Conservation (phyloP, 495 filamentous ascomycete genomes). For the Margaritispora aquatica region DNA sequence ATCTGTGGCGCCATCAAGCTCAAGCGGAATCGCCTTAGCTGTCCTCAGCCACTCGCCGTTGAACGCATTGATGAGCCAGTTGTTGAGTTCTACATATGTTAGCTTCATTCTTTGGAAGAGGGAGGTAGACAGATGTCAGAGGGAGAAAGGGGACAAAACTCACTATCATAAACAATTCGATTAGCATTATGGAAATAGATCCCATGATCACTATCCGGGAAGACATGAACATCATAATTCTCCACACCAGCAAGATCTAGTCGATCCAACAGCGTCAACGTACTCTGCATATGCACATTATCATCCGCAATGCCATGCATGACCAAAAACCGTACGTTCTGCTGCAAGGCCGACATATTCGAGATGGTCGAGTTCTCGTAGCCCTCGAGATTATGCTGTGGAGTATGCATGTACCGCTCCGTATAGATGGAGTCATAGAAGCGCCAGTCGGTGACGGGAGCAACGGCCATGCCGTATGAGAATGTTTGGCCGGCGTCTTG, state of each 20-base stretch:
- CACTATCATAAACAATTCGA: slow-evolving; percentile 89
- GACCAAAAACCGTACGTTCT: slow-evolving; percentile 80
- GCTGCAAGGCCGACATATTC: slow-evolving; percentile 59
- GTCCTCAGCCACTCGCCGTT: slow-evolving; percentile 77
- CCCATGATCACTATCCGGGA: slow-evolving; percentile 92
- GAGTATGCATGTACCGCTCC: slow-evolving; percentile 92
- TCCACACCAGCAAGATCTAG: slow-evolving; percentile 77
- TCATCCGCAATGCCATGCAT: slow-evolving; percentile 96
- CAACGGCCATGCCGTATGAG: slow-evolving; percentile 94
- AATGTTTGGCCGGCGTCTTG: slow-evolving; percentile 85
- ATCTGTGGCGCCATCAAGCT: slow-evolving; percentile 15
- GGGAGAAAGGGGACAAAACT: too few relatives aligned
- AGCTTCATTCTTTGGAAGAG: slow-evolving; percentile 17
- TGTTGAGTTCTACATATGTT: slow-evolving; percentile 61
- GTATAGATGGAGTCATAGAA: slow-evolving; percentile 96
- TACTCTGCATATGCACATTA: slow-evolving; percentile 95
- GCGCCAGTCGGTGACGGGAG: slow-evolving; percentile 94
- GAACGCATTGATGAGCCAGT: slow-evolving; percentile 95
- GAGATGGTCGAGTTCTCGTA: slow-evolving; percentile 71
- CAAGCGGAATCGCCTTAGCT: slow-evolving; percentile 17
- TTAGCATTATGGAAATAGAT: slow-evolving; percentile 96
- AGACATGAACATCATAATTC: slow-evolving; percentile 96
- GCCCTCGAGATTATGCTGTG: slow-evolving; percentile 69
- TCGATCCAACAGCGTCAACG: slow-evolving; percentile 76
- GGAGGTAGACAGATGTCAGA: too few relatives aligned